Conservation (phyloP, 768 basidiomycete species). For the Imleria badia region DNA sequence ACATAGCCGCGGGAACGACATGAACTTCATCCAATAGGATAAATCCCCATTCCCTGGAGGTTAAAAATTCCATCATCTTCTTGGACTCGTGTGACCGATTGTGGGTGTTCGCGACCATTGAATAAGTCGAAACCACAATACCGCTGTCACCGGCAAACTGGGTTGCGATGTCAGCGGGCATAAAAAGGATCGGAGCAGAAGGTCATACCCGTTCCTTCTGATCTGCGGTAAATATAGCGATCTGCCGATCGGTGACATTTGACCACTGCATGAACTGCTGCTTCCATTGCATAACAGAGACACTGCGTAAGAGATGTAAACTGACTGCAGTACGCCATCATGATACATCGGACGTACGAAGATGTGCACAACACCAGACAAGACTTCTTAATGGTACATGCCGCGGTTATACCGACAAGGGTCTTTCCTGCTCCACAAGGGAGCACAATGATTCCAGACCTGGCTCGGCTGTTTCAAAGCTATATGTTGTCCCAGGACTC, state of each 20-base stretch:
- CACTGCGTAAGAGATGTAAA: slow-evolving; percentile 41
- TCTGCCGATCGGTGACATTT: slow-evolving; percentile 94
- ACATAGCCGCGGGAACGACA: slow-evolving; percentile 98
- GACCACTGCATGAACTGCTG: slow-evolving; percentile 99
- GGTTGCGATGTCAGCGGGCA: slow-evolving; percentile 5
- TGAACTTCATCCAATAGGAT: slow-evolving; percentile 97
- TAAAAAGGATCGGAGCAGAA: not conserved
- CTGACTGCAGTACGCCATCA: not conserved
- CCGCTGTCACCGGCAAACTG: slow-evolving; percentile 97
- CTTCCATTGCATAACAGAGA: slow-evolving; percentile 98
- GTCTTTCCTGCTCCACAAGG: slow-evolving; percentile 99
- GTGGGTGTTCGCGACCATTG: slow-evolving; percentile 98
- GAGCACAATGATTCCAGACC: slow-evolving; percentile 96
- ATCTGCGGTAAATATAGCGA: slow-evolving; percentile 96
- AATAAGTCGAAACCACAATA: slow-evolving; percentile 98
- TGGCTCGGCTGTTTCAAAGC: slow-evolving; percentile 68
- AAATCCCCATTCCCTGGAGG: slow-evolving; percentile 99
- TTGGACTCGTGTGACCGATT: slow-evolving; percentile 99
- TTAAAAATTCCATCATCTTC: slow-evolving; percentile 99
- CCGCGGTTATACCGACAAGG: slow-evolving; percentile 98
- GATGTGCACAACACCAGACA: slow-evolving; percentile 97
- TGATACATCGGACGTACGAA: slow-evolving; percentile 59
- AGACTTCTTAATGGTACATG: slow-evolving; percentile 99
- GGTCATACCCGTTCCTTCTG: slow-evolving; percentile 88
- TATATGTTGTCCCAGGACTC: not conserved